A percentile compares a stretch with the other conserved stretches of the same genome.
Conservation (phyloP, 169 alveolate species). For the Eimeria mitis region DNA sequence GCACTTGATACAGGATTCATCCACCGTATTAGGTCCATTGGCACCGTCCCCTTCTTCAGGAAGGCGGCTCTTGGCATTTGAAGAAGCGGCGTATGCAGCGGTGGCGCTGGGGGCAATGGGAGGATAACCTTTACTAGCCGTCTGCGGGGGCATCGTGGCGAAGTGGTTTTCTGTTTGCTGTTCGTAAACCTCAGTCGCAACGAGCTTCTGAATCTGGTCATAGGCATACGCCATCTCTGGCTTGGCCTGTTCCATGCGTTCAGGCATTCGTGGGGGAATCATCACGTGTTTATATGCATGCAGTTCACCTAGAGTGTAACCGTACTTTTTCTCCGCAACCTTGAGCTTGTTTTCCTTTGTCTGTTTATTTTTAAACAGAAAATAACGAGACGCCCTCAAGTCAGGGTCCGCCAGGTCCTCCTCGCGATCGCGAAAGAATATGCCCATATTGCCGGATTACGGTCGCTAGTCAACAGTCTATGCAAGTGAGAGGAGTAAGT, state of each 20-base stretch:
- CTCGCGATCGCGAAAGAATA: conserved; percentile 48
- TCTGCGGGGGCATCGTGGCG: not conserved
- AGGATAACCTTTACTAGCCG: not conserved
- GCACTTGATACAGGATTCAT: conserved; percentile 47
- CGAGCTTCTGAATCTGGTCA: conserved; percentile 52
- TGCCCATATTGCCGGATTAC: conserved; percentile 11
- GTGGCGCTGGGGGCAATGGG: not conserved
- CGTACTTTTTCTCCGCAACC: conserved; percentile 54
- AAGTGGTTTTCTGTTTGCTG: conserved; percentile 67
- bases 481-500: not conserved
- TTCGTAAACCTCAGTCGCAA: conserved; percentile 37
- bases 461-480: not conserved
- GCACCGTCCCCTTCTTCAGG: not conserved
- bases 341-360: conserved; percentile 54
- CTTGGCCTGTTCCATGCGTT: conserved; percentile 26
- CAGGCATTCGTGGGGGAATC: conserved; percentile 58
- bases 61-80: not conserved
- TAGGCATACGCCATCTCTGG: conserved; percentile 41
- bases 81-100: not conserved
- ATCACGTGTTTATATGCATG: conserved; percentile 64
- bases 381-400: conserved; percentile 61
- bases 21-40: not conserved
- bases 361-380: conserved; percentile 46
- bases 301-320: conserved; percentile 66
- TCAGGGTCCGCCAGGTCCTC: conserved; percentile 70